Base-by-base conservation (phyloP, 495 filamentous ascomycete species). In the Monascus purpureus region DNA sequence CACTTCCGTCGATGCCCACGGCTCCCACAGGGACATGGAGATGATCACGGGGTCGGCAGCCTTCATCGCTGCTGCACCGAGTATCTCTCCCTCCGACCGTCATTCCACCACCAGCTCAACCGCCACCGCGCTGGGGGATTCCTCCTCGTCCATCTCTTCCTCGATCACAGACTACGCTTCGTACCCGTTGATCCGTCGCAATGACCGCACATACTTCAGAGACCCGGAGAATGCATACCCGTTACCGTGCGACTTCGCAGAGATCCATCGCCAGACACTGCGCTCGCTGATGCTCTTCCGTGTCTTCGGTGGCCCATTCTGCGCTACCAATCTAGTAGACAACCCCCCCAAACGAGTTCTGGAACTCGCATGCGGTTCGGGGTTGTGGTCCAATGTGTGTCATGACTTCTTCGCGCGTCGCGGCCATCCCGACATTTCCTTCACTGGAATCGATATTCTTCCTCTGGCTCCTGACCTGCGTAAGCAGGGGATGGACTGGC, bases 361-460 rank as follows among this genome's bases (percentile, higher is more conserved):
- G 28, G 88, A 96, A 45, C 53, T 94, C 32, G 84, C 79, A 22
- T 96, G 88, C 53, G 88, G 88, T 5, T 80, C 80, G 11, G 88
- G 75, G 17, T 75, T 88, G 40, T 94, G 88, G 88, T 86, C 82
- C 39, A 77, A 80, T 50, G 68, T 79, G 56, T 90, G 82, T 50
- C 78, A 88, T 52, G 68, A 79, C 14, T 74, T 82, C 52, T 80
- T 87, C 43, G 60, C 65, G 25, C 63, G 64, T 16, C 63, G 64
- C 13, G 82, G 80, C 12, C 61, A 75, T 37, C 42, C 52, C 17
- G 57, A 64, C 41, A 68, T 82, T 15, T 68, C 72, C 13, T 94
- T 94, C 49, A 79, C 77, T 1, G 88, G 88, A 0, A 56, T 96
- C 32, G 88, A 96, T 52, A 70, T 93, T 22, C 76, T 80, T 15